A percentile compares a stretch with the other conserved stretches of the same genome.
Evolutionary conservation across 2,329 filamentous ascomycete genomes (phyloP).

Genomic region (Neonectria sp.): DNA sequence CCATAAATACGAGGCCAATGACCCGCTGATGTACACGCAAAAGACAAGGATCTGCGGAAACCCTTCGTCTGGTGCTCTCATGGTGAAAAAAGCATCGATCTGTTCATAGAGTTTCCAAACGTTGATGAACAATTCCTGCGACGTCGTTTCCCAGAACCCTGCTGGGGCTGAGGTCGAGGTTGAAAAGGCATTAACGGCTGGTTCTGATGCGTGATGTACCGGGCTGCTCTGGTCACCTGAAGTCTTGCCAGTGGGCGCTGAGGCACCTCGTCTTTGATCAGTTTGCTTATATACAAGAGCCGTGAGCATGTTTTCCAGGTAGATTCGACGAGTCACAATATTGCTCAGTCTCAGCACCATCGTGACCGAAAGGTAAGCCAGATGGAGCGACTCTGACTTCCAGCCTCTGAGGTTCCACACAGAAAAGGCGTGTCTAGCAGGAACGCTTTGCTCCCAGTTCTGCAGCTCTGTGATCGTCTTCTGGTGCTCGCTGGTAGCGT

Average conservation of each 20-base stretch:
- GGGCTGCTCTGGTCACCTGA: neutral
- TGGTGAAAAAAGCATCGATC: conserved; percentile 52
- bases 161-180: conserved; percentile 29
- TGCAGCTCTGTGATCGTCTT: conserved; percentile 38
- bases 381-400: conserved; percentile 53
- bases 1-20: conserved; percentile 51
- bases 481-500: conserved; percentile 46
- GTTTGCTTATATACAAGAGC: conserved; percentile 3
- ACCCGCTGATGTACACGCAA: conserved; percentile 59
- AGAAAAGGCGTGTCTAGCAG: conserved; percentile 51
- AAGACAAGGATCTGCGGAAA: conserved; percentile 57
- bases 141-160: conserved; percentile 48
- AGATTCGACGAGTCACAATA: conserved; percentile 53
- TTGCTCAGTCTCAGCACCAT: conserved; percentile 56
- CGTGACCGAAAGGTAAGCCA: conserved; percentile 54
- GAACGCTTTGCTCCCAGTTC: conserved; percentile 51
- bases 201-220: conserved; percentile 25
- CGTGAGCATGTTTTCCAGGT: conserved; percentile 50
- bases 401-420: conserved; percentile 56
- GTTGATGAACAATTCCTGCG: conserved; percentile 53
- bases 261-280: conserved; percentile 26
- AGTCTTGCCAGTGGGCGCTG: neutral
- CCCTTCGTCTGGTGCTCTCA: conserved; percentile 48
- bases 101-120: conserved; percentile 54
- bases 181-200: neutral